These are phyloP conservation scores for Glycine tomentella DNA, from an alignment of 306 rosid genomes.

Conservation along the genomic window DNA sequence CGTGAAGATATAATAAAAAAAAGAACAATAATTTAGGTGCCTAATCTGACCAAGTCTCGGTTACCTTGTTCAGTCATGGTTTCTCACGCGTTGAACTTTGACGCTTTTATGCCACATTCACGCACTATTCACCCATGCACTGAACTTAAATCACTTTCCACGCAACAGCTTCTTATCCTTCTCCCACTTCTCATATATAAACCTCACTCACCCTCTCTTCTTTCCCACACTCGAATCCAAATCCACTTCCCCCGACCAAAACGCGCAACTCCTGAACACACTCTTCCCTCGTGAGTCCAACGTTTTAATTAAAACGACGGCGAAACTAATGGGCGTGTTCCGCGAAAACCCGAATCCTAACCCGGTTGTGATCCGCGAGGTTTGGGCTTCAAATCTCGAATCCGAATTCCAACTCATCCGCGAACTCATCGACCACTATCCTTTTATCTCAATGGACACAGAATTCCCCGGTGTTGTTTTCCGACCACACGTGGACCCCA, in stretches of 20 bases:
- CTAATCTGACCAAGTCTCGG: constrained; percentile 14
- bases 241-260: no score
- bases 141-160: constrained; percentile 42
- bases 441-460: constrained; percentile 76
- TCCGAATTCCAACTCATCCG: constrained; percentile 64
- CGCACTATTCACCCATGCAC: neutral
- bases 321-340: neutral
- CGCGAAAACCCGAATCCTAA: constrained; percentile 30
- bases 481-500: constrained; percentile 45
- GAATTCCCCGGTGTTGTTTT: constrained; percentile 73
- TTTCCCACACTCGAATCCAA: neutral
- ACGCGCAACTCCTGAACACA: no score
- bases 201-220: neutral
- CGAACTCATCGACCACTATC: constrained; percentile 47
- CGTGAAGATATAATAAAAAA: neutral
- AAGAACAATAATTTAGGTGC: neutral
- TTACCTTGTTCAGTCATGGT: constrained; percentile 32
- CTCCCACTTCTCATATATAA: constrained; percentile 13
- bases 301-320: no score
- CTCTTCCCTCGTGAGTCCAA: no score
- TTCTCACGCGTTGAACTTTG: constrained; percentile 53
- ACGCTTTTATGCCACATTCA: neutral
- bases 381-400: constrained; percentile 65
- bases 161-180: constrained; percentile 33
- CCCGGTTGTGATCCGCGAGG: constrained; percentile 62